Evolutionary conservation across 768 basidiomycete genomes (phyloP).

Genomic region (Macrolepiota fuliginosa): DNA sequence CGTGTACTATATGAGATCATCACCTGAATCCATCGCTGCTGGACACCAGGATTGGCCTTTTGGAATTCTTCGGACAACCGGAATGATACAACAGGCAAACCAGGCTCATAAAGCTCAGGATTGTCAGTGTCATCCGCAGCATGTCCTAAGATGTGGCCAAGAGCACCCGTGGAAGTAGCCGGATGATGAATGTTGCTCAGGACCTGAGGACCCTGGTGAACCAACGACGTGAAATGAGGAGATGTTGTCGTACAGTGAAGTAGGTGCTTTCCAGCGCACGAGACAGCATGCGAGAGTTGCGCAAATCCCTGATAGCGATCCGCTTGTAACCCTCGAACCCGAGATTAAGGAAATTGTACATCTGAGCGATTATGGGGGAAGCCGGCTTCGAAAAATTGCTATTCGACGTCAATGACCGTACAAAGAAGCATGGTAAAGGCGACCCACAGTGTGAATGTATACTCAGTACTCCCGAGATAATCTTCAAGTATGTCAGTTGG

Average conservation of each 20-base stretch:
- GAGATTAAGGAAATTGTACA: constrained; percentile 60
- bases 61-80: constrained; percentile 50
- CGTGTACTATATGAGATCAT: neutral
- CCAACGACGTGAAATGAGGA: neutral
- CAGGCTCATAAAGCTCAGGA: constrained; percentile 46
- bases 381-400: constrained; percentile 60
- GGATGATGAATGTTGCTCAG: constrained; percentile 50
- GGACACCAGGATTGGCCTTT: constrained; percentile 47
- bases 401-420: neutral
- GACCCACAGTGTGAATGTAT: constrained; percentile 51
- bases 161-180: constrained; percentile 15
- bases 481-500: constrained; percentile 23
- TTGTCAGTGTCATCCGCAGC: constrained; percentile 26
- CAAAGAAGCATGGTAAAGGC: neutral
- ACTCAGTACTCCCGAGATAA: constrained; percentile 59
- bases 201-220: constrained; percentile 24
- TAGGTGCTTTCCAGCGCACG: constrained; percentile 55
- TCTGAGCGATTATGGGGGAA: constrained; percentile 54
- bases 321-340: constrained; percentile 53
- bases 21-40: constrained; percentile 52
- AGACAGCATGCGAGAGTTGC: constrained; percentile 56
- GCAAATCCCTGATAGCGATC: constrained; percentile 43
- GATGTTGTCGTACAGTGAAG: constrained; percentile 32
- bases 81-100: constrained; percentile 65
- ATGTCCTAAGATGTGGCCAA: constrained; percentile 11